phyloP scores from a whole-genome alignment of 2,329 filamentous ascomycete species.

The Diatrype stigma region DNA sequence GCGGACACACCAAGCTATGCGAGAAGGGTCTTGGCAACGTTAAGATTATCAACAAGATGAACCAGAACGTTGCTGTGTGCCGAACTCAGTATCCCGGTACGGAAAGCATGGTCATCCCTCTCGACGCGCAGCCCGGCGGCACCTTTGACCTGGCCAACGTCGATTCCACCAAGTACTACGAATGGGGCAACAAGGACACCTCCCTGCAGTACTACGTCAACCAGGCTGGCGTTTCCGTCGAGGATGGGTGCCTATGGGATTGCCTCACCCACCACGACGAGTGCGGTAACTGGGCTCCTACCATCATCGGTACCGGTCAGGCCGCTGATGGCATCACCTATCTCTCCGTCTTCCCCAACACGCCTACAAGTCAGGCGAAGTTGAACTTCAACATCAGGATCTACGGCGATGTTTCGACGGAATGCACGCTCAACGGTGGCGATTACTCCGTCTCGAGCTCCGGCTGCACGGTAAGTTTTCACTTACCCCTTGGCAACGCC shows the following conservation, averaged over 20 bases:
- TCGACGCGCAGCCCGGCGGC: constrained; percentile 57
- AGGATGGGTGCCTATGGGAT: constrained; percentile 74
- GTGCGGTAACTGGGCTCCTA: constrained; percentile 80
- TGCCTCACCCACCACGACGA: constrained; percentile 44
- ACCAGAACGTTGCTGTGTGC: constrained; percentile 68
- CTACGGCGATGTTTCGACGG: constrained; percentile 53
- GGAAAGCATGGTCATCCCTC: constrained; percentile 80
- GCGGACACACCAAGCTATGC: constrained; percentile 66
- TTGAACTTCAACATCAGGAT: constrained; percentile 81
- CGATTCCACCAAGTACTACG: constrained; percentile 67
- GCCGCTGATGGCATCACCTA: constrained; percentile 62
- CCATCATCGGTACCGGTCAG: constrained; percentile 79
- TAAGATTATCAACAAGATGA: constrained; percentile 70
- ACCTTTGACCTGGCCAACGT: constrained; percentile 70
- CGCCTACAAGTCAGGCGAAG: constrained; percentile 63
- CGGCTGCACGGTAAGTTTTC: constrained; percentile 75
- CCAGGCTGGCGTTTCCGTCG: constrained; percentile 62
- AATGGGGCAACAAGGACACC: constrained; percentile 69
- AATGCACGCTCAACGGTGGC: constrained; percentile 65
- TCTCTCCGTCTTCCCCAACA: constrained; percentile 81
- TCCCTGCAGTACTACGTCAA: constrained; percentile 98
- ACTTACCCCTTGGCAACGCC: too few species aligned
- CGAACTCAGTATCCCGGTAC: constrained; percentile 95
- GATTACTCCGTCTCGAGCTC: constrained; percentile 53
- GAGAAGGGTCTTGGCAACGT: constrained; percentile 67